Evolutionary conservation across 2,329 filamentous ascomycete genomes (phyloP).

Genomic region (Penicillium sp.): DNA sequence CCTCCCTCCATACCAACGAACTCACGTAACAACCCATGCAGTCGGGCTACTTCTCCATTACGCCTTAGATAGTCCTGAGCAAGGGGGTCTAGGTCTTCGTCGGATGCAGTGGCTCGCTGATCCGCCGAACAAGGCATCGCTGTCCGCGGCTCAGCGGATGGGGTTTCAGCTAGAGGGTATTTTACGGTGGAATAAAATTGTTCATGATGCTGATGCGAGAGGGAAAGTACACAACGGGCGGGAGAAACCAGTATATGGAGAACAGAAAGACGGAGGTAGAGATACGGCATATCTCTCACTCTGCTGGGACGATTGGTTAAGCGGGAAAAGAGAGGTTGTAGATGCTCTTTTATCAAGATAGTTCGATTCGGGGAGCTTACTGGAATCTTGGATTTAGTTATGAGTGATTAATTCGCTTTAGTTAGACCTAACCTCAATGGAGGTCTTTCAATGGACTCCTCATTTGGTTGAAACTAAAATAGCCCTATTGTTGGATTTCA

Average conservation of each 20-base stretch:
- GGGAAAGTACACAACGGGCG: constrained; percentile 8
- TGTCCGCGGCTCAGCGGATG: constrained; percentile 37
- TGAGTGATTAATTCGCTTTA: too few species aligned
- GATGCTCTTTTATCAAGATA: neutral
- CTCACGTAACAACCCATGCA: constrained; percentile 41
- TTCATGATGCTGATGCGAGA: constrained; percentile 1
- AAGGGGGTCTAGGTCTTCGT: constrained; percentile 29
- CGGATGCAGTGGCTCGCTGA: constrained; percentile 39
- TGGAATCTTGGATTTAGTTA: too few species aligned
- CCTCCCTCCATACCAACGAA: constrained; percentile 39
- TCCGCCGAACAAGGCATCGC: constrained; percentile 21
- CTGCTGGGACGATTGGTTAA: constrained; percentile 9
- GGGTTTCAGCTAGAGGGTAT: constrained; percentile 39
- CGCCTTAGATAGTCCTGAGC: constrained; percentile 25
- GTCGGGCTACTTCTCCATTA: constrained; percentile 40
- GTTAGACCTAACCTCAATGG: too few species aligned
- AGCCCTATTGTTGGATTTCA: too few species aligned
- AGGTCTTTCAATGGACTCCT: too few species aligned
- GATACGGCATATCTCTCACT: constrained; percentile 10
- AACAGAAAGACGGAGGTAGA: constrained; percentile 4
- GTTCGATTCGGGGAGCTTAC: neutral
- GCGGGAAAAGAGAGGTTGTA: constrained; percentile 5
- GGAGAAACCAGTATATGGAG: constrained; percentile 2
- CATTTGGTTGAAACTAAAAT: too few species aligned
- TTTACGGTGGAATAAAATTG: constrained; percentile 32